Evolutionary conservation across 768 basidiomycete genomes (phyloP), one percentile per base, ranked within the genome.

Genomic region (Rhodocollybia butyracea): DNA sequence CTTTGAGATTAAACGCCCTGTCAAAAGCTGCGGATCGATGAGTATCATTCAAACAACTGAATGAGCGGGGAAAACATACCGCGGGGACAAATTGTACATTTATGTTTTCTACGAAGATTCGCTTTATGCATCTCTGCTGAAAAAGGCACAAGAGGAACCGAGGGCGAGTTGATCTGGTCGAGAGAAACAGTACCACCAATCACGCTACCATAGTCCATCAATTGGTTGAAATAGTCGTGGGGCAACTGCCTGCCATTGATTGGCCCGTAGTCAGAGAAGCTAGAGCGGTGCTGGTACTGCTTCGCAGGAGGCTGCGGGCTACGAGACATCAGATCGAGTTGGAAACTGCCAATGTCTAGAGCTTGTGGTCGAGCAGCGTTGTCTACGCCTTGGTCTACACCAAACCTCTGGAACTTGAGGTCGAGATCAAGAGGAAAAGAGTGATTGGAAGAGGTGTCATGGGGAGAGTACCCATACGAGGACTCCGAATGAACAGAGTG

Each of bases 51-150:
- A 43, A 29, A 13, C 56, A 34, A 57, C 2, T 56, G 27, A 10
- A n/a, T 32, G 24, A 39, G 45, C 51, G 19, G 58, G 59, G 6
- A 8, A 10, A 27, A 65, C 65, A 54, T 63, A 91, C 90, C 82
- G 74, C 90, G 76, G 17, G 86, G 85, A 66, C 91, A 94, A 30
- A 76, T 76, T 11, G 79, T 68, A 63, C 91, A 94, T 63, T 82
- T 85, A 66, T 91, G 91, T 63, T 88, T 90, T 70, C 85, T 88
- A 64, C 88, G 82, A 5, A 85, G 79, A 59, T 89, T 89, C 17
- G 76, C 76, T 60, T 80, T 83, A 32, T 71, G 69, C 13, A 34
- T 6, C 29, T 83, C 81, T 17, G 81, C 67, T 26, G 67, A 54
- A 46, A 65, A 64, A 12, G 74, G 72, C 27, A 76, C 69, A 19